phyloP scores from a whole-genome alignment of 148 eudicot species.

The Camellia lanceoleosa region DNA sequence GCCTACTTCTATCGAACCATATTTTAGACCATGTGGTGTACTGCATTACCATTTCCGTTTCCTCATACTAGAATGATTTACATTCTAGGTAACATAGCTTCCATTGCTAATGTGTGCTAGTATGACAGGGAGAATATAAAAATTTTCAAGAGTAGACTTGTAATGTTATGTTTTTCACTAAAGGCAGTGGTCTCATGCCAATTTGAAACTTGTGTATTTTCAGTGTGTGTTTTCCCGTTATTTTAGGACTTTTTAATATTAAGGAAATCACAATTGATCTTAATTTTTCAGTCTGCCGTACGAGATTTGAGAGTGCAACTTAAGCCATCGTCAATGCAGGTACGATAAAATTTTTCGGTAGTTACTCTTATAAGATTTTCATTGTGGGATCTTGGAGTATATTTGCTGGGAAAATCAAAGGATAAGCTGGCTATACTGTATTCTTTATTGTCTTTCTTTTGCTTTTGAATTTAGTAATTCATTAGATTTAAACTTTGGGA shows the following conservation, averaged over 20 bases:
- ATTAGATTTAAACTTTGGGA: neutral
- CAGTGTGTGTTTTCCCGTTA: neutral
- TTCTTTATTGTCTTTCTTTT: neutral
- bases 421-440: neutral
- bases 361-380: neutral
- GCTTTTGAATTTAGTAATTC: neutral
- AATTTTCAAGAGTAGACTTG: neutral
- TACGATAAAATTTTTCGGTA: conserved; percentile 17
- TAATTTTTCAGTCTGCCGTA: conserved; percentile 69
- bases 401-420: neutral
- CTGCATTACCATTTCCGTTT: no score
- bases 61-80: no score
- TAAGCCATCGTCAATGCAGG: conserved; percentile 98
- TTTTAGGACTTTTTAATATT: neutral
- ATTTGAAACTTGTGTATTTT: neutral
- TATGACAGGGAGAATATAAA: neutral
- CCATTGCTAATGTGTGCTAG: no score
- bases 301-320: conserved; percentile 90
- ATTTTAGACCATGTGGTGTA: no score
- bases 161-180: neutral
- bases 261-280: neutral
- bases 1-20: no score
- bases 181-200: neutral
- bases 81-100: no score
- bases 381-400: neutral